Base-by-base conservation (phyloP, 768 basidiomycete genomes). In the Macrolepiota albuminosa region DNA sequence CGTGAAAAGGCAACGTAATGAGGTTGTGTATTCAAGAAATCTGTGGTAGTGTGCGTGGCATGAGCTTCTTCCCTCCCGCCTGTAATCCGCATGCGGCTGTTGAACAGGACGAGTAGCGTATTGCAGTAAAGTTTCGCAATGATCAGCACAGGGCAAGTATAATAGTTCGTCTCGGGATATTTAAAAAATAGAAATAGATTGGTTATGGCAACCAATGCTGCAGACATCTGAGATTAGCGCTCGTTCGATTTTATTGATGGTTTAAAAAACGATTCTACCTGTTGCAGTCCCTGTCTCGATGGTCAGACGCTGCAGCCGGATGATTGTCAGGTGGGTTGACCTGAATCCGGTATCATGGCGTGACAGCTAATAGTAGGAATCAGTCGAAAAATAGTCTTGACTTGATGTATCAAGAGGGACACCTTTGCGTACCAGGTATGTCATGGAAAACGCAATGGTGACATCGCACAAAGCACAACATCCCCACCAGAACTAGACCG, bases 51-150 rank as follows among this genome's bases (percentile, higher is more conserved):
- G 3, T 56, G 14, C 24, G 53, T 37, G 26, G 16, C 7, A 52
- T 55, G 26, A n/a, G 46, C 49, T 49, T 64, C 68, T 54, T 70
- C 59, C 48, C 64, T 60, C 4, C 69, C 64, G 4, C 67, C 67
- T 9, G 61, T 49, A 18, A 71, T 70, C 3, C 64, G 66, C 56
- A 68, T 64, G 3, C 72, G 68, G 42, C 63, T 66, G 59, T 73
- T 73, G 61, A 73, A 68, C 3, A 72, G 58, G 8, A 68, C 70
- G 29, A 73, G 64, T 4, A 73, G 58, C 1, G 70, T 68, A 42
- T 73, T 73, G 29, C 70, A 69, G 57, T 72, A 72, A 9, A 73
- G 57, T 46, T 72, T 71, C 11, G 70, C 67, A 33, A 71, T 64
- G 51, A 69, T 63, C 16, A 65, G 57, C 13, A 65, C 68, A 3